Evolutionary conservation across 1,139 yeast genomes (phyloP).

Genomic region (Yamadazyma triangularis): DNA sequence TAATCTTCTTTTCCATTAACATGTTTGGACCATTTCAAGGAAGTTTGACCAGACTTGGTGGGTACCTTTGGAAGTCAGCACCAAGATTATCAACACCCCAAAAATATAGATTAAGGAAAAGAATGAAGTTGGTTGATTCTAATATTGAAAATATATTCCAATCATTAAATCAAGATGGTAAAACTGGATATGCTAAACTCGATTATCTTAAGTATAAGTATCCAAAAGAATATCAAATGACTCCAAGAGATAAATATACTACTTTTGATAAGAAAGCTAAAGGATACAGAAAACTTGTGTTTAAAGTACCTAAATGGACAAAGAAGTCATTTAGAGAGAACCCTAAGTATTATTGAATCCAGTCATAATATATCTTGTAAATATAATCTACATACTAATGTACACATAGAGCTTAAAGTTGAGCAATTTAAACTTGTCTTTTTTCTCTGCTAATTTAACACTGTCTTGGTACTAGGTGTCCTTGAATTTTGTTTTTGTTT

Average conservation of each 20-base stretch:
- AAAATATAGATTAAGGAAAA: constrained; percentile 75
- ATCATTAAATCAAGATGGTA: constrained; percentile 41
- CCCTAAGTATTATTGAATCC: constrained; percentile 65
- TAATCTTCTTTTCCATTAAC: not conserved
- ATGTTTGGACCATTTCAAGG: constrained; percentile 86
- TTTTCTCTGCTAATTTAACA: no score
- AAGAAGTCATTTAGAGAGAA: constrained; percentile 74
- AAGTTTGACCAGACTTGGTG: constrained; percentile 63
- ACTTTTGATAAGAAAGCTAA: constrained; percentile 71
- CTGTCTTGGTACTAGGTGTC: no score
- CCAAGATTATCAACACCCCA: constrained; percentile 75
- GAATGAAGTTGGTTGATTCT: constrained; percentile 77
- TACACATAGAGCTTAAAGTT: no score
- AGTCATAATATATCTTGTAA: no score
- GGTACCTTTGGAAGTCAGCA: constrained; percentile 73
- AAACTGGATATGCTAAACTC: constrained; percentile 46
- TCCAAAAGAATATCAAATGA: constrained; percentile 82
- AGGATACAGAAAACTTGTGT: constrained; percentile 85
- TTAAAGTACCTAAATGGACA: constrained; percentile 87
- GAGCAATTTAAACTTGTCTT: no score
- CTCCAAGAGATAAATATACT: constrained; percentile 78
- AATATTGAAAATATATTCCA: constrained; percentile 67
- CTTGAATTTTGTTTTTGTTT: no score
- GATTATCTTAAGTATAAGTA: constrained; percentile 51
- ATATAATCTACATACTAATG: no score